Base-by-base conservation (phyloP, 768 basidiomycete genomes). In the Mrakia gelida region DNA sequence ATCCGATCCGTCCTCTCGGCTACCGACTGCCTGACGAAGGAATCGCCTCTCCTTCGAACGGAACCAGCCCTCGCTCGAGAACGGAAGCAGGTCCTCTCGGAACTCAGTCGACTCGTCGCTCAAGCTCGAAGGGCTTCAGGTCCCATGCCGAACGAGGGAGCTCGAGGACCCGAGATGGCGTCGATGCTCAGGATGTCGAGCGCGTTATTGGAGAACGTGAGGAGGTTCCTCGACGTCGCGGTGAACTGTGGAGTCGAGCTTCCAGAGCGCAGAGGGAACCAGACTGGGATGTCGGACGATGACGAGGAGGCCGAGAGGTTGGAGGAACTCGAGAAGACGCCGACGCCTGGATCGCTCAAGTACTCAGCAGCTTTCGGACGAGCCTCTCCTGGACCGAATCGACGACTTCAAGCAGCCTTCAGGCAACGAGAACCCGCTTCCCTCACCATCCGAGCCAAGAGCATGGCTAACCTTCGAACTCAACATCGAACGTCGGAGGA, bases 1-100 rank as follows among this genome's bases (percentile, higher is more conserved):
- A 94, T 98, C 68, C 91, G 95, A 45, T 89, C 91, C 41, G 91
- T 96, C 26, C 88, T 99, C 63, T 89, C 90, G 41, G 89, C 91
- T 16, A 90, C 93, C 23, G 92, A 92, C 77, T 95, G 93, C 75
- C 87, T 97, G 32, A 89, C 90, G 59, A 91, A 93, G 65, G 93
- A 96, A 80, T 91, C 93, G 0, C 87, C 88, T 0, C 85, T 92
- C 30, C 87, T 99, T 28, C 89, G 88, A 80, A 87, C 86, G 67
- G 90, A 89, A 81, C 89, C 91, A 0, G 79, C 86, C 5, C 87
- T 99, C 54, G 89, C 89, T 5, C 88, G 90, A 75, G 92, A 93
- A 82, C 90, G 96, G 62, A 92, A 93, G 82, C 88, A 89, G 54
- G 91, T 99, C 74, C 86, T 98, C 38, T 89, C 91, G 3, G 89